These are phyloP conservation scores for Panus rudis DNA, from an alignment of 768 basidiomycete genomes.

Conservation along the genomic window DNA sequence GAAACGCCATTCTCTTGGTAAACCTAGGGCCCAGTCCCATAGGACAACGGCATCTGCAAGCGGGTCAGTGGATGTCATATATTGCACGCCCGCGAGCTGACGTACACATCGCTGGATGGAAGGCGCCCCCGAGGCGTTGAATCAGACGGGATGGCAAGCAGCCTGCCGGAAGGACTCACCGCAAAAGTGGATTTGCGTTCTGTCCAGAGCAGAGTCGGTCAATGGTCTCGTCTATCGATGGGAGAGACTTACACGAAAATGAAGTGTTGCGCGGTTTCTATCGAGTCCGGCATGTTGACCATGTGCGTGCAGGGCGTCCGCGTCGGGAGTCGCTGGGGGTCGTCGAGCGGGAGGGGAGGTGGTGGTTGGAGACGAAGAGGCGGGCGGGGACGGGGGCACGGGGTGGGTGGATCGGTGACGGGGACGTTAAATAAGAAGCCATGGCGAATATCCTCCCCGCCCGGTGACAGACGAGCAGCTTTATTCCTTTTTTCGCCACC, in stretches of 20 bases:
- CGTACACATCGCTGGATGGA: conserved; percentile 37
- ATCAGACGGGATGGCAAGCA: conserved; percentile 13
- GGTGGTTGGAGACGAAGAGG: conserved; percentile 5
- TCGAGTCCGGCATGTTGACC: conserved; percentile 34
- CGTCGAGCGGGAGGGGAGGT: not conserved
- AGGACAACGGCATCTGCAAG: conserved; percentile 66
- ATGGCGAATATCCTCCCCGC: too few species aligned
- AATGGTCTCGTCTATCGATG: not conserved
- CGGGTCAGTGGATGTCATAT: not conserved
- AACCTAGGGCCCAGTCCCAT: conserved; percentile 81
- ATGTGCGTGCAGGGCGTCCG: not conserved
- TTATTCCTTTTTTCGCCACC: too few species aligned
- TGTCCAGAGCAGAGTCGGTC: conserved; percentile 10
- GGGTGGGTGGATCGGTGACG: not conserved
- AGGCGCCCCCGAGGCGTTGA: conserved; percentile 1
- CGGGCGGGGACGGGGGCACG: not conserved
- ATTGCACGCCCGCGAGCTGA: not conserved
- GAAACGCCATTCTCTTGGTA: conserved; percentile 73
- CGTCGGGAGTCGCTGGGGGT: conserved; percentile 2
- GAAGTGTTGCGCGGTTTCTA: conserved; percentile 61
- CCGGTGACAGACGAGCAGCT: too few species aligned
- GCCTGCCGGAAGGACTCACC: conserved; percentile 62
- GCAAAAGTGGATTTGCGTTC: conserved; percentile 76
- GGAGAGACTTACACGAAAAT: conserved; percentile 54
- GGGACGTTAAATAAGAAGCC: not conserved